Base-by-base conservation (phyloP, 2,329 filamentous ascomycete species). In the Pleomassaria siparia region DNA sequence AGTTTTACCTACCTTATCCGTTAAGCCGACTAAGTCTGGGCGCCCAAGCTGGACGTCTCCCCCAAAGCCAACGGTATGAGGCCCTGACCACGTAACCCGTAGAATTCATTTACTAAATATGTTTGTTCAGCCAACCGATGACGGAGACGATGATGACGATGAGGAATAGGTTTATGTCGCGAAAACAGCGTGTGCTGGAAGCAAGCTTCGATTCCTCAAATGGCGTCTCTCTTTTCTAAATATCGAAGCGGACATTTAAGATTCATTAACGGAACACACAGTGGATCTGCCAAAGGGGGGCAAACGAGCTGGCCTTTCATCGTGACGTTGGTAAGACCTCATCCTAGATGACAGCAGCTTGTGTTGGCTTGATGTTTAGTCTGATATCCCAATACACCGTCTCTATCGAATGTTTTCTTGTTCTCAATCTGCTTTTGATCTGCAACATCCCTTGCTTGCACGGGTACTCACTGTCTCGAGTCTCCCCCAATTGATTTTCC, bases 81-180 rank as follows among this genome's bases (percentile, higher is more conserved):
- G 4, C n/a, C 7, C 35, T 20, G 12, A 7, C 4, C 12, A n/a
- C 12, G 15, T 5, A 30, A n/a, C n/a, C n/a, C n/a, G n/a, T n/a
- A n/a, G n/a, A n/a, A n/a, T n/a, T n/a, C n/a, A n/a, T n/a, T 30
- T 13, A 6, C 6, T 13, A 30, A 13, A 30, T 30, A 5, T 30
- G 13, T 30, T n/a, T 30, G 29, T 30, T 7, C 35, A 37, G 35
- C 18, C 35, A 9, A 37, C 35, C 12, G 35, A n/a, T 12, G 35
- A 35, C 15, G 49, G 44, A 15, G 49, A 40, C 18, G 49, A 51
- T 12, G 46, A 49, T 35, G 49, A 46, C 37, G 49, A 47, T 41
- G 49, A 51, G 20, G 49, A 46, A 16, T 43, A 50, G 4, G 47
- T 42, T 13, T 7, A 22, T 13, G 7, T 15, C 25, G 10, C 22